These are phyloP conservation scores for Lipomyces yamadae DNA, from an alignment of 805 yeast genomes.

Conservation along the genomic window DNA sequence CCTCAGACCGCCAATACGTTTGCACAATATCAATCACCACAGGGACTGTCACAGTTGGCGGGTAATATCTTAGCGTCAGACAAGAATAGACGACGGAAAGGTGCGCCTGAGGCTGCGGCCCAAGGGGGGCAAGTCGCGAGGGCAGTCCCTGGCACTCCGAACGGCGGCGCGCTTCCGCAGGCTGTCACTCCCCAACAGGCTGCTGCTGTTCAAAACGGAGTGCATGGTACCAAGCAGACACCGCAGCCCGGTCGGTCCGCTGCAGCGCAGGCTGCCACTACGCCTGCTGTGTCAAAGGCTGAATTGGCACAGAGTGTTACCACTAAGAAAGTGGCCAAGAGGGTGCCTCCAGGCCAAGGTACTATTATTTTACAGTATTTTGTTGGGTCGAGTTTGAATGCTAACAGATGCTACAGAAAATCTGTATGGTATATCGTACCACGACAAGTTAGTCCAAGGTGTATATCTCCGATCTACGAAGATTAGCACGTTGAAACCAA, in stretches of 20 bases:
- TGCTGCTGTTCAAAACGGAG: slow-evolving; percentile 2
- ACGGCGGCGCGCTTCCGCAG: slow-evolving; percentile 12
- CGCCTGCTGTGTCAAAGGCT: slow-evolving; percentile 21
- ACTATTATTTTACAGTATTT: neutral
- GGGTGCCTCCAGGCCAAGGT: slow-evolving; percentile 33
- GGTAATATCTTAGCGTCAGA: slow-evolving; percentile 73
- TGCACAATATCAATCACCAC: slow-evolving; percentile 78
- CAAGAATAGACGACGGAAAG: slow-evolving; percentile 54
- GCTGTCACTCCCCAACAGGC: neutral
- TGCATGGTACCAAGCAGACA: slow-evolving; percentile 13
- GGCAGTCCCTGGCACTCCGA: slow-evolving; percentile 15
- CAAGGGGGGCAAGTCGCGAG: slow-evolving; percentile 15
- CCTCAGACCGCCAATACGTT: slow-evolving; percentile 81
- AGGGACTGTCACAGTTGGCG: slow-evolving; percentile 86
- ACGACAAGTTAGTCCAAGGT: slow-evolving; percentile 64
- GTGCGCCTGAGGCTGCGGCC: slow-evolving; percentile 44
- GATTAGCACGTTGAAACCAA: slow-evolving; percentile 77
- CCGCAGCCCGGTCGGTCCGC: slow-evolving; percentile 3
- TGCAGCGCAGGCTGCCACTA: neutral
- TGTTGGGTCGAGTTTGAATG: neutral
- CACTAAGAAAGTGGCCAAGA: slow-evolving; percentile 30
- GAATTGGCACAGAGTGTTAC: slow-evolving; percentile 30
- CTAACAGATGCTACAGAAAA: slow-evolving; percentile 52
- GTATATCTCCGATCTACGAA: slow-evolving; percentile 80
- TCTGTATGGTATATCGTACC: slow-evolving; percentile 80